phyloP scores from a whole-genome alignment of 345 rosid genomes.

The Populus euphratica region DNA sequence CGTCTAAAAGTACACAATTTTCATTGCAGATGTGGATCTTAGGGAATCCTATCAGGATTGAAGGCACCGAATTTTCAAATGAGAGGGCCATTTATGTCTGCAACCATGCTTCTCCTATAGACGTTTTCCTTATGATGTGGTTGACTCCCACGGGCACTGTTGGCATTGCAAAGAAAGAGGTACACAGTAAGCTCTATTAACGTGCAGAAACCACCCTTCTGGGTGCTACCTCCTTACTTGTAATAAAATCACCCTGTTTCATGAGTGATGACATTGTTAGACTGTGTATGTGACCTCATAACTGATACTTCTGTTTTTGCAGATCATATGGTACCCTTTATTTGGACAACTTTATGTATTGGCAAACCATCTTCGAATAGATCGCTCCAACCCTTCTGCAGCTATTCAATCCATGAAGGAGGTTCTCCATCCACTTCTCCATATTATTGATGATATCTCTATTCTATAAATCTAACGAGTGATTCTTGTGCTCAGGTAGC shows the following conservation, averaged over 20 bases:
- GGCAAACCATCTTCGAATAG: constrained; percentile 51
- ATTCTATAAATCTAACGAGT: not conserved
- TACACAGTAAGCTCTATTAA: constrained; percentile 2
- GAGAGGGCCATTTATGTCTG: constrained; percentile 50
- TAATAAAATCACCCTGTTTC: not conserved
- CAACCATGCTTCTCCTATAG: constrained; percentile 58
- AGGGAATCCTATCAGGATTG: constrained; percentile 50
- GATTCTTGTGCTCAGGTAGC: constrained; percentile 31
- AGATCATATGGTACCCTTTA: constrained; percentile 58
- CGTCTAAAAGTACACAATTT: not conserved
- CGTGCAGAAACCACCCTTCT: not conserved
- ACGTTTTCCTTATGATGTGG: constrained; percentile 55
- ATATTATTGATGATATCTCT: not conserved
- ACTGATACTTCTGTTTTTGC: not conserved
- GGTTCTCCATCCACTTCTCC: constrained; percentile 12
- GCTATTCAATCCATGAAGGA: constrained; percentile 54
- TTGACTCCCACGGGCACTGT: constrained; percentile 51
- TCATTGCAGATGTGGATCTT: constrained; percentile 58
- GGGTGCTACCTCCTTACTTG: not conserved
- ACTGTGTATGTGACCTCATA: not conserved
- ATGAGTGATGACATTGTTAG: not conserved
- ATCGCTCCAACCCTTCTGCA: constrained; percentile 44
- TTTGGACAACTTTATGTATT: constrained; percentile 53
- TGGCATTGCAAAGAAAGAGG: constrained; percentile 62
- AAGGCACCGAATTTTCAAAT: constrained; percentile 43